Conservation (phyloP, 2,329 filamentous ascomycete species). For the Drechslerella stenobrocha region DNA sequence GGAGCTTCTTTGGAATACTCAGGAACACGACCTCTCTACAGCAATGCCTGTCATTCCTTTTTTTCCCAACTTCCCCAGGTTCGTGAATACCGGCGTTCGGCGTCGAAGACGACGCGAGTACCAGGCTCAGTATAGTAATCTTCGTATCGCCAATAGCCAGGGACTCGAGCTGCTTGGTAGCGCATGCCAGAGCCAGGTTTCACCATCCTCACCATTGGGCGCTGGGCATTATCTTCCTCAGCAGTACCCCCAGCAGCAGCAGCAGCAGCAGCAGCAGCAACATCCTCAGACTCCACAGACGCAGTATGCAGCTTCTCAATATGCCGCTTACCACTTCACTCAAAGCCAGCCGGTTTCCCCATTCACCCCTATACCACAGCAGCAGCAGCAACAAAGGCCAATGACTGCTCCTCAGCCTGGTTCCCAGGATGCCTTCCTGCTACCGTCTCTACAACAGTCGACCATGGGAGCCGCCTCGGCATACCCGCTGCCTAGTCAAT, state of each 20-base stretch:
- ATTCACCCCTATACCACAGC: too few relatives aligned
- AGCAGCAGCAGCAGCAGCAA: too few relatives aligned
- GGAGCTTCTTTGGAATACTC: slow-evolving; percentile 11
- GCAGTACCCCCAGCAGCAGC: slow-evolving; percentile 19
- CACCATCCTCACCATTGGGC: slow-evolving; percentile 11
- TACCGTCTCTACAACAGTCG: slow-evolving; percentile 27
- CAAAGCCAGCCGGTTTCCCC: slow-evolving; percentile 32
- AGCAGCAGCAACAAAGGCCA: slow-evolving; percentile 24
- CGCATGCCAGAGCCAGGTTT: slow-evolving; percentile 31
- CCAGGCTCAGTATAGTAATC: slow-evolving; percentile 37
- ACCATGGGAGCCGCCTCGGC: slow-evolving; percentile 12
- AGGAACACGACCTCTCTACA: slow-evolving; percentile 21
- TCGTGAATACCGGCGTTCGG: slow-evolving; percentile 41
- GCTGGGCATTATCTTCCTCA: slow-evolving; percentile 29
- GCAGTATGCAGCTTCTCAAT: slow-evolving; percentile 35
- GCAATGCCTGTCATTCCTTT: slow-evolving; percentile 46
- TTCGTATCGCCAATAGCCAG: slow-evolving; percentile 28
- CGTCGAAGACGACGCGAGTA: slow-evolving; percentile 43
- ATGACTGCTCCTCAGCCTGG: slow-evolving; percentile 35
- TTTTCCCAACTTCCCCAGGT: slow-evolving; percentile 43
- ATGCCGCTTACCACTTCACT: slow-evolving; percentile 17
- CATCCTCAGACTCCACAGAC: slow-evolving; percentile 29
- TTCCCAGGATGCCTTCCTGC: slow-evolving; percentile 23
- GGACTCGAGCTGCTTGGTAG: slow-evolving; percentile 37
- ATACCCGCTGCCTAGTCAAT: slow-evolving; percentile 32